These are phyloP conservation scores for Pisolithus tinctorius DNA, from an alignment of 768 basidiomycete genomes.

Conservation along the genomic window DNA sequence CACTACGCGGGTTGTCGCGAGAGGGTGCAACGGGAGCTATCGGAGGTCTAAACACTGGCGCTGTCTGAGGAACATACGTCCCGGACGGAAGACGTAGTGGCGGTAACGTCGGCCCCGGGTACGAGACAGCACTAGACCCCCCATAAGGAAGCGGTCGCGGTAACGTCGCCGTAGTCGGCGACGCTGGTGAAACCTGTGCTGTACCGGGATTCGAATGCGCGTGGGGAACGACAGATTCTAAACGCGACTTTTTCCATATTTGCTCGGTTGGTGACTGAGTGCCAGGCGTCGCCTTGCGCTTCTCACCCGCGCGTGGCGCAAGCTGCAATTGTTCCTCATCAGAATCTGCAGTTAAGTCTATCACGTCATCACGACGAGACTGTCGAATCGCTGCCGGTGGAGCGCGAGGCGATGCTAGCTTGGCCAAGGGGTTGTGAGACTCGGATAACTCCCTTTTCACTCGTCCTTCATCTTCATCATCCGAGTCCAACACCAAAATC, in stretches of 20 bases:
- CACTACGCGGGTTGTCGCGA: constrained; percentile 17
- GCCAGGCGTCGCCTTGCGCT: constrained; percentile 54
- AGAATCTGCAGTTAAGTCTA: constrained; percentile 79
- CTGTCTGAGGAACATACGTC: constrained; percentile 13
- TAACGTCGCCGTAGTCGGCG: constrained; percentile 12
- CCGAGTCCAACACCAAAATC: constrained; percentile 64
- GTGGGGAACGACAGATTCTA: constrained; percentile 18
- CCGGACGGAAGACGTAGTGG: constrained; percentile 21
- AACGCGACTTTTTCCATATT: constrained; percentile 66
- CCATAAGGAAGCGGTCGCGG: constrained; percentile 8
- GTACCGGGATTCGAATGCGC: constrained; percentile 6
- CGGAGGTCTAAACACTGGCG: constrained; percentile 19
- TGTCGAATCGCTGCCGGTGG: constrained; percentile 16
- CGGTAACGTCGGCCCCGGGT: constrained; percentile 19
- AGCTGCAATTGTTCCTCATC: constrained; percentile 56
- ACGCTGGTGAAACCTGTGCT: constrained; percentile 20
- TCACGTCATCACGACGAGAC: constrained; percentile 47
- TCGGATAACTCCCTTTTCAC: constrained; percentile 75
- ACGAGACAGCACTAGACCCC: constrained; percentile 12
- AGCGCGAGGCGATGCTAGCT: constrained; percentile 15
- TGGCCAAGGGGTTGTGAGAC: constrained; percentile 35
- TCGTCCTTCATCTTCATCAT: constrained; percentile 68
- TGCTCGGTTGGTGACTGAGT: constrained; percentile 51
- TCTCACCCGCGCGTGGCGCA: constrained; percentile 32
- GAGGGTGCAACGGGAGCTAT: constrained; percentile 3